phyloP scores from a whole-genome alignment of 306 rosid genomes.

The Trifolium subterraneum region DNA sequence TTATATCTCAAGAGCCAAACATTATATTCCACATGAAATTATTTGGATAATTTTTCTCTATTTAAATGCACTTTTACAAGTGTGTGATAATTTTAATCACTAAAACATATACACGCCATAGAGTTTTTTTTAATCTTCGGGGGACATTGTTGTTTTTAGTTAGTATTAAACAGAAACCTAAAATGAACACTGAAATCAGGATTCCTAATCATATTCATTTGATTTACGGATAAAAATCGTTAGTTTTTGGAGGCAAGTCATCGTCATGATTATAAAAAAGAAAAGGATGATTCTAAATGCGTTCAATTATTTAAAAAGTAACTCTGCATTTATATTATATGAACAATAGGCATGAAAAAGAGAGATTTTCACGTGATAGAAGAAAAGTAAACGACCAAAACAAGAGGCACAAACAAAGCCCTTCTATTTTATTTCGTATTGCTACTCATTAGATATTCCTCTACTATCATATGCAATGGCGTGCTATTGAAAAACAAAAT shows the following conservation, averaged over 20 bases:
- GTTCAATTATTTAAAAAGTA: slow-evolving; percentile 18
- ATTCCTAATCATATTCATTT: neutral
- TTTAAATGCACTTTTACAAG: too few relatives aligned
- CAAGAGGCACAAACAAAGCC: neutral
- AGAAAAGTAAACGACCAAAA: slow-evolving; percentile 34
- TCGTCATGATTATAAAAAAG: neutral
- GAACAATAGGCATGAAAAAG: neutral
- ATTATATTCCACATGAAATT: neutral
- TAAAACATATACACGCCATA: too few relatives aligned
- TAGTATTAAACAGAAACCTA: neutral
- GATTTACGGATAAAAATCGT: too few relatives aligned
- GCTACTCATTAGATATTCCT: slow-evolving; percentile 17
- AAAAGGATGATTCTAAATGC: slow-evolving; percentile 17
- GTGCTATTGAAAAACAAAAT: slow-evolving; percentile 12
- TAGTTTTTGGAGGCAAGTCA: neutral
- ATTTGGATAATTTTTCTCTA: neutral
- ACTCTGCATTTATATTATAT: neutral
- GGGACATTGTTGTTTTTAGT: too few relatives aligned
- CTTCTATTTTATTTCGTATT: neutral
- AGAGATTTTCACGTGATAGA: slow-evolving; percentile 37
- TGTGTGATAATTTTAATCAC: too few relatives aligned
- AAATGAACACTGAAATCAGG: neutral
- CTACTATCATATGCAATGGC: slow-evolving; percentile 13
- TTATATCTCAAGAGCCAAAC: neutral
- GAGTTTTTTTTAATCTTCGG: too few relatives aligned